A percentile compares a stretch with the other conserved stretches of the same genome.
Evolutionary conservation across 805 yeast species (phyloP).

Genomic region (Metschnikowia picachoensis): DNA sequence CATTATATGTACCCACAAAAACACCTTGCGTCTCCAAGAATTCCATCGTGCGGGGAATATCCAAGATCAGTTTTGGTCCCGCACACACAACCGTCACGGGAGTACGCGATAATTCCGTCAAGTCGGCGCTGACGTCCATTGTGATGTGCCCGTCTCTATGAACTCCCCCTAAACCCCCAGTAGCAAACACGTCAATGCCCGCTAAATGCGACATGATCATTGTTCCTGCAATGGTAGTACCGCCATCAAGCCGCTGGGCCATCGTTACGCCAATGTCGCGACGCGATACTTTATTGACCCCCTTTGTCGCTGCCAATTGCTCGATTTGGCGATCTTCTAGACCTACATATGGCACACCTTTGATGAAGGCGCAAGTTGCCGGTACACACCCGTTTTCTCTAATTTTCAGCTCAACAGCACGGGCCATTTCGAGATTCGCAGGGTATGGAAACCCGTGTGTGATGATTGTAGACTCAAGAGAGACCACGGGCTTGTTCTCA

Average conservation of each 20-base stretch:
- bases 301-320: constrained; percentile 40
- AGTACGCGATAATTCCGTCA: constrained; percentile 78
- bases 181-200: constrained; percentile 81
- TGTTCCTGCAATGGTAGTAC: constrained; percentile 87
- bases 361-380: constrained; percentile 77
- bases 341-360: constrained; percentile 74
- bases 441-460: constrained; percentile 90
- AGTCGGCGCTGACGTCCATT: constrained; percentile 82
- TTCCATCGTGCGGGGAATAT: constrained; percentile 76
- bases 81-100: constrained; percentile 90
- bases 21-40: constrained; percentile 90
- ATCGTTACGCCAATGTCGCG: constrained; percentile 74
- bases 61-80: constrained; percentile 85
- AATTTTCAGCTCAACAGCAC: constrained; percentile 56
- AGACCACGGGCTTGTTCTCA: constrained; percentile 62
- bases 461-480: constrained; percentile 82
- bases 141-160: constrained; percentile 72
- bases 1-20: constrained; percentile 67
- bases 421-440: constrained; percentile 68
- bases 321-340: constrained; percentile 46
- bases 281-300: constrained; percentile 64
- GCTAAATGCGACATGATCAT: constrained; percentile 76
- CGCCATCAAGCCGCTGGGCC: constrained; percentile 65
- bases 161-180: constrained; percentile 93
- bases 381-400: constrained; percentile 68